Conservation (phyloP, 495 filamentous ascomycete species). For the Tuber brumale region DNA sequence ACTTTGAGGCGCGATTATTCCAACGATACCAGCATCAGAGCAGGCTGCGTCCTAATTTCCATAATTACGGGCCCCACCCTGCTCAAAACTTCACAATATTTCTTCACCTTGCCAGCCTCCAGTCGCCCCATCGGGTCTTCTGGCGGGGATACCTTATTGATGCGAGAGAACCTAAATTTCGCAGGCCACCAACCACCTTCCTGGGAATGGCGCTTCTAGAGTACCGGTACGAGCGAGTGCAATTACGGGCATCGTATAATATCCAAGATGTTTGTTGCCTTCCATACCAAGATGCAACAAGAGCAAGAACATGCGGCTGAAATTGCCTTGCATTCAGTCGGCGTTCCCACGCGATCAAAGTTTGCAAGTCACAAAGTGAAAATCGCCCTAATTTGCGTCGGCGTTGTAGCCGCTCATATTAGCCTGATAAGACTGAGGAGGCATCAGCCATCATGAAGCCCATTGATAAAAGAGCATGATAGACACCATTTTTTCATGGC, state of each 20-base stretch:
- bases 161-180: not conserved
- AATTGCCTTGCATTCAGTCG: not conserved
- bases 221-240: not conserved
- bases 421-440: not conserved
- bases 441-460: not conserved
- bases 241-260: too few species aligned
- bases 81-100: too few species aligned
- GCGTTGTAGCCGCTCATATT: not conserved
- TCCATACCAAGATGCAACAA: too few species aligned
- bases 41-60: not conserved
- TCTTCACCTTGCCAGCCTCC: not conserved
- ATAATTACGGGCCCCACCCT: not conserved
- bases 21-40: not conserved
- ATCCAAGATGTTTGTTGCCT: not conserved
- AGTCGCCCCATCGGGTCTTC: not conserved
- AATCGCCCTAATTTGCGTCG: not conserved
- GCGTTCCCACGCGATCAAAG: not conserved
- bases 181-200: not conserved
- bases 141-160: not conserved
- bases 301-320: not conserved
- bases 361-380: not conserved
- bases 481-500: not conserved
- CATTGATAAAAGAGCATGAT: not conserved
- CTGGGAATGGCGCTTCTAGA: not conserved
- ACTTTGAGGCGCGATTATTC: not conserved